Percentiles rank a stretch among this genome's conserved stretches.
Evolutionary conservation across 176 grass and related monocot species (phyloP).

Genomic region (Musa beccarii): DNA sequence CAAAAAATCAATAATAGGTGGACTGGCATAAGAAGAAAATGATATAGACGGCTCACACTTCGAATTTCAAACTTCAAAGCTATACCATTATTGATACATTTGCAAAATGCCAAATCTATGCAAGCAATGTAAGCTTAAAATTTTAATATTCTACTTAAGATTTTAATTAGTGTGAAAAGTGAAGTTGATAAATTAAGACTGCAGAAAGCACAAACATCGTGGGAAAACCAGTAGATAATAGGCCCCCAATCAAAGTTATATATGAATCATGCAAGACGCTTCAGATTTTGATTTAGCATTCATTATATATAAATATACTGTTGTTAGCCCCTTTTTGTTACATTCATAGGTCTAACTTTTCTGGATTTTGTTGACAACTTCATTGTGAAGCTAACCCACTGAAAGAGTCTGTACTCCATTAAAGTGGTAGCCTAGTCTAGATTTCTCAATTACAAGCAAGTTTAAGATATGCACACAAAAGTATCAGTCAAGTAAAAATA

Average conservation of each 20-base stretch:
- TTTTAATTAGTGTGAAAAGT: not conserved
- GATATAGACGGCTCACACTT: not conserved
- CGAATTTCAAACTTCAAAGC: not conserved
- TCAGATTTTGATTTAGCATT: not conserved
- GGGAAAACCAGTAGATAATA: not conserved
- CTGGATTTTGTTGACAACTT: not conserved
- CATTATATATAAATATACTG: not conserved
- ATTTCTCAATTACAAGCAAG: not conserved
- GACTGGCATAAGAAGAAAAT: not conserved
- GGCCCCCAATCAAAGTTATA: not conserved
- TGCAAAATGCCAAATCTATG: not conserved
- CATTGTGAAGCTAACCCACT: not conserved
- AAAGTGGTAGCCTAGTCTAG: not conserved
- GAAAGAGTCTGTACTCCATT: no score
- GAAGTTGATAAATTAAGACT: not conserved
- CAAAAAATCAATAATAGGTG: not conserved
- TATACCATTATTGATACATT: not conserved
- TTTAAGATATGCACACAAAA: not conserved
- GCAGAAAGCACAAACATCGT: not conserved
- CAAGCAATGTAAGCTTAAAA: not conserved
- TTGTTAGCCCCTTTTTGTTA: not conserved
- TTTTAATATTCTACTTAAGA: no score
- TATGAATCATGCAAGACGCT: not conserved
- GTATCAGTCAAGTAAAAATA: not conserved
- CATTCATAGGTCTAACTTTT: not conserved